These are phyloP conservation scores for Rhododendron ovatum DNA, from an alignment of 148 eudicot genomes.

Conservation along the genomic window DNA sequence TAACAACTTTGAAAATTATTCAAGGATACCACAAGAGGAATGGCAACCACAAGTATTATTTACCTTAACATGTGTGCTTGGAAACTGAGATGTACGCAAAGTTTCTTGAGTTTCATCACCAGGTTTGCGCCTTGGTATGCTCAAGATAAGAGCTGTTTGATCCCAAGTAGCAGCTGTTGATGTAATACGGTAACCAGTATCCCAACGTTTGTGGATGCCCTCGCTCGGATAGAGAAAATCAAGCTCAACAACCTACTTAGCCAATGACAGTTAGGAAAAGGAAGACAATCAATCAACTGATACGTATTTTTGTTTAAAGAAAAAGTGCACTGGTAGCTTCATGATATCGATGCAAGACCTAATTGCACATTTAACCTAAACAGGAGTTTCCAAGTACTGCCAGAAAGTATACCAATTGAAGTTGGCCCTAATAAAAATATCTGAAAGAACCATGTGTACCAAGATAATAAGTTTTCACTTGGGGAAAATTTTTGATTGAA, in stretches of 20 bases:
- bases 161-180: constrained; percentile 74
- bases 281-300: too few relatives aligned
- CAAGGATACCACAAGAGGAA: neutral
- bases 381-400: neutral
- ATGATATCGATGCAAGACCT: constrained; percentile 2
- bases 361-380: neutral
- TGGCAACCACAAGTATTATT: neutral
- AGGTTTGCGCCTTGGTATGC: constrained; percentile 75
- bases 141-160: constrained; percentile 83
- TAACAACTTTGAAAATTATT: neutral
- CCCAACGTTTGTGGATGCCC: constrained; percentile 89
- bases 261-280: neutral
- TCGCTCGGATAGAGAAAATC: constrained; percentile 93
- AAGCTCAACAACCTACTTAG: constrained; percentile 69
- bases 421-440: neutral
- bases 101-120: constrained; percentile 90
- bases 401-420: neutral
- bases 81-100: constrained; percentile 81
- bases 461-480: neutral
- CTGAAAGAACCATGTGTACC: neutral
- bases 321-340: neutral
- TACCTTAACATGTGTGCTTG: constrained; percentile 93
- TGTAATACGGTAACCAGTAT: constrained; percentile 73
- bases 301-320: neutral
- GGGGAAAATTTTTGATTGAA: neutral